Conservation (phyloP, 1,284 basidiomycete genomes). For the Trametes versicolor region DNA sequence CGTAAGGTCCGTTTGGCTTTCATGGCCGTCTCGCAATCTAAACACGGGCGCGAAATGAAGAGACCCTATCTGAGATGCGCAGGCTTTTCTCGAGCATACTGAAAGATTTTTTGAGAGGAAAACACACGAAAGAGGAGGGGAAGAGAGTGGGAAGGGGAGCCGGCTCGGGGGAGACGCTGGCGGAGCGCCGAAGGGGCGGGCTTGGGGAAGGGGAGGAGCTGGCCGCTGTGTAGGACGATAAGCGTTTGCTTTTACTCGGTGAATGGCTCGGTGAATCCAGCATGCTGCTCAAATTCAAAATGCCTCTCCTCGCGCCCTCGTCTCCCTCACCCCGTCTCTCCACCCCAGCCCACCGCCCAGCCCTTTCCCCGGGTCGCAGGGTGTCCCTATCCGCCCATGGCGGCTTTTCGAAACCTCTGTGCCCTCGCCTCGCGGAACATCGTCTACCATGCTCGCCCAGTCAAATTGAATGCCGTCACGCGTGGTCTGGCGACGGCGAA, state of each 20-base stretch:
- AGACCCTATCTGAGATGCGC: too few relatives aligned
- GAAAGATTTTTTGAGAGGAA: not conserved
- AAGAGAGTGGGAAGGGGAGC: not conserved
- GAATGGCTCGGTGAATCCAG: constrained; percentile 68
- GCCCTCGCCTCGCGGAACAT: constrained; percentile 43
- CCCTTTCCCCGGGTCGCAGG: constrained; percentile 30
- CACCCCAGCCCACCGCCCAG: constrained; percentile 34
- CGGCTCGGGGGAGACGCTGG: constrained; percentile 20
- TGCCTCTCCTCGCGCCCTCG: constrained; percentile 39
- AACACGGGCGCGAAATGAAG: not conserved
- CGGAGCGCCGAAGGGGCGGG: constrained; percentile 35
- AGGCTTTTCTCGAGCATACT: not conserved
- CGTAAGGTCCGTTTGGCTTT: constrained; percentile 32
- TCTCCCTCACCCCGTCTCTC: constrained; percentile 32
- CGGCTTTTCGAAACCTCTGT: constrained; percentile 56
- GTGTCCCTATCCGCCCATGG: constrained; percentile 47
- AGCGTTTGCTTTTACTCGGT: constrained; percentile 63
- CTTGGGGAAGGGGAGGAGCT: constrained; percentile 28
- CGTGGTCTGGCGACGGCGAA: constrained; percentile 69
- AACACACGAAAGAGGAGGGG: not conserved
- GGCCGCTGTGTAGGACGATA: constrained; percentile 42
- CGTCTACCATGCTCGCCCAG: constrained; percentile 24
- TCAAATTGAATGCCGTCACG: constrained; percentile 11
- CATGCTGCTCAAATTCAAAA: constrained; percentile 39
- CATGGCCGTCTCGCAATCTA: not conserved